These are phyloP conservation scores for Saccharomyces hybrid DNA, from an alignment of 1,139 yeast genomes.

Conservation along the genomic window DNA sequence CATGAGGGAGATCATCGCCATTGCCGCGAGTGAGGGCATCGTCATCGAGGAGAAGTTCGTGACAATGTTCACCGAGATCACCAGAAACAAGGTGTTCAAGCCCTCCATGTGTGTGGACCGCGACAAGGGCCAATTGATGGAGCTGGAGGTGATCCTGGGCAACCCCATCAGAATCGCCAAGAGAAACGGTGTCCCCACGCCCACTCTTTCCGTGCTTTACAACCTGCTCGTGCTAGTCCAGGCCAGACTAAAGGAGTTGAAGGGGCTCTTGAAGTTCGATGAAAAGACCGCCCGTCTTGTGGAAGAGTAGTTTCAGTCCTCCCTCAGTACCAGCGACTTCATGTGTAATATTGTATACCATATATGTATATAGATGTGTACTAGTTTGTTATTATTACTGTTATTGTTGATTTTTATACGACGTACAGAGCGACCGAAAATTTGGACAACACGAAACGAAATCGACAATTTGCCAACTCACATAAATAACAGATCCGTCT, in stretches of 20 bases:
- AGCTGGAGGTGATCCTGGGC: conserved; percentile 51
- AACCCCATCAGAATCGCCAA: conserved; percentile 48
- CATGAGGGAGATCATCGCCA: conserved; percentile 43
- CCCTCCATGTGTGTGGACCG: conserved; percentile 59
- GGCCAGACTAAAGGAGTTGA: conserved; percentile 30
- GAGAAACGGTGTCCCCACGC: conserved; percentile 32
- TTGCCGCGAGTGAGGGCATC: conserved; percentile 48
- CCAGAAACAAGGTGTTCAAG: conserved; percentile 45
- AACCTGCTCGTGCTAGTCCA: conserved; percentile 34
- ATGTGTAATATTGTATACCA: too few relatives aligned
- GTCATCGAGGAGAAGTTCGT: conserved; percentile 34
- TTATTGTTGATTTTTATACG: not conserved
- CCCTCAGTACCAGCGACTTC: too few relatives aligned
- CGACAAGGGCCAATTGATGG: conserved; percentile 46
- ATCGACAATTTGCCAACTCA: not conserved
- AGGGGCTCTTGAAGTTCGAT: conserved; percentile 26
- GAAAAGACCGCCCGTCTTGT: conserved; percentile 11
- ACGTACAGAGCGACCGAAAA: conserved; percentile 1
- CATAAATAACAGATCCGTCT: not conserved
- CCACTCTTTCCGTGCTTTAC: conserved; percentile 33
- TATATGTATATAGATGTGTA: not conserved
- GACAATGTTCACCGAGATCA: conserved; percentile 31
- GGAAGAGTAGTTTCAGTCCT: not conserved
- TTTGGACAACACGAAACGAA: conserved; percentile 1
- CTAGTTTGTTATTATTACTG: not conserved